These are phyloP conservation scores for Cyberlindnera suaveolens DNA, from an alignment of 805 yeast genomes.

Conservation along the genomic window DNA sequence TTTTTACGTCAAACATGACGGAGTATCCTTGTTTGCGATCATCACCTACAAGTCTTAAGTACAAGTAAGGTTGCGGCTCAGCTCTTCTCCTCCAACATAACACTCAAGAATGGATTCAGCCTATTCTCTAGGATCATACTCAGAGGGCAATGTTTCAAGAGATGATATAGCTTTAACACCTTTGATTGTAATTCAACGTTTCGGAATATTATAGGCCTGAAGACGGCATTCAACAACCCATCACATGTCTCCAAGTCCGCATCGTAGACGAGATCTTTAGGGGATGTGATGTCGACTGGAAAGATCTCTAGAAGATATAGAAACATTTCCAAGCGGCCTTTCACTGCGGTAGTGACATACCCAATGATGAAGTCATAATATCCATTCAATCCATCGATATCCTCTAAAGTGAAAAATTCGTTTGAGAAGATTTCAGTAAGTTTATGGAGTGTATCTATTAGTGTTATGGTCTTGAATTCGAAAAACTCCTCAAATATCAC, in stretches of 20 bases:
- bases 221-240: conserved; percentile 9
- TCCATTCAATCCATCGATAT: not conserved
- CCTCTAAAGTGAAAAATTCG: not conserved
- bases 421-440: conserved; percentile 5
- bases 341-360: not conserved
- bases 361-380: conserved; percentile 7
- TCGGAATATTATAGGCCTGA: conserved; percentile 14
- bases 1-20: no score
- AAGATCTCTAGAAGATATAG: conserved; percentile 20
- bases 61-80: not conserved
- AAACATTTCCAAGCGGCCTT: conserved; percentile 15
- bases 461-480: conserved; percentile 19
- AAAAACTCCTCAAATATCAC: conserved; percentile 29
- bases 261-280: conserved; percentile 13
- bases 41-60: not conserved
- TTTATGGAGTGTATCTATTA: conserved; percentile 17
- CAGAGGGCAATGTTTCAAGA: conserved; percentile 8
- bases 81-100: conserved; percentile 3
- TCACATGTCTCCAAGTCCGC: conserved; percentile 1
- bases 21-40: not conserved
- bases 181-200: conserved; percentile 7
- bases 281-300: conserved; percentile 7
- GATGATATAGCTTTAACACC: conserved; percentile 7
- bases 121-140: conserved; percentile 14
- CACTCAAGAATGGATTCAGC: conserved; percentile 10